Percentiles rank a stretch among this genome's conserved stretches.
phyloP scores from a whole-genome alignment of 1,139 yeast genomes.

The Kodamaea plutei region DNA sequence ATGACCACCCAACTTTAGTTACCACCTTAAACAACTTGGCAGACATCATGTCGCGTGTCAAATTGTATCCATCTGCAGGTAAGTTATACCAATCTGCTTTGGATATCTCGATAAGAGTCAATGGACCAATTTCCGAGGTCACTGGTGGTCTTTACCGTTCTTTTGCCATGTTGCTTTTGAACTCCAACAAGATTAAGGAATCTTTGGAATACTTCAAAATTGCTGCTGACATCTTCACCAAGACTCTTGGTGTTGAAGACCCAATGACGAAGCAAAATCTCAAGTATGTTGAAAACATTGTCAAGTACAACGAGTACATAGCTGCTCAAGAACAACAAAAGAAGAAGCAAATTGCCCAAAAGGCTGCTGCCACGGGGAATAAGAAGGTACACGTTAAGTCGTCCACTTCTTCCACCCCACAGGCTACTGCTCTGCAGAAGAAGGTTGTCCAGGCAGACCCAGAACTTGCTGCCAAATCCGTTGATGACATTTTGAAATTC shows the following conservation, averaged over 20 bases:
- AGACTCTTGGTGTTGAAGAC: conserved; percentile 59
- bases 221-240: conserved; percentile 52
- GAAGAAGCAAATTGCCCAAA: conserved; percentile 17
- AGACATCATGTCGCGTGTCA: conserved; percentile 52
- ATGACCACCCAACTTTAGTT: conserved; percentile 64
- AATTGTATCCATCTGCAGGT: conserved; percentile 32
- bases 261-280: conserved; percentile 59
- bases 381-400: conserved; percentile 17
- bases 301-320: conserved; percentile 36
- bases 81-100: conserved; percentile 41
- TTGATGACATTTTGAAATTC: conserved; percentile 64
- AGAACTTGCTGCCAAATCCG: conserved; percentile 54
- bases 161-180: conserved; percentile 60
- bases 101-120: conserved; percentile 44
- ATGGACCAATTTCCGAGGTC: conserved; percentile 57
- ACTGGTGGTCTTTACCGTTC: conserved; percentile 61
- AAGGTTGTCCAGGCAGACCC: conserved; percentile 40
- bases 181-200: conserved; percentile 48
- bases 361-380: conserved; percentile 13
- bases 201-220: conserved; percentile 51
- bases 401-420: conserved; percentile 15
- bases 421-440: conserved; percentile 16
- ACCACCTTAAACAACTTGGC: conserved; percentile 67
- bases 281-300: conserved; percentile 54
- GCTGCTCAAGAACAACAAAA: conserved; percentile 29